Evolutionary conservation across 306 rosid species (phyloP), one percentile per base, ranked within the genome.

Genomic region (Quercus rubra): DNA sequence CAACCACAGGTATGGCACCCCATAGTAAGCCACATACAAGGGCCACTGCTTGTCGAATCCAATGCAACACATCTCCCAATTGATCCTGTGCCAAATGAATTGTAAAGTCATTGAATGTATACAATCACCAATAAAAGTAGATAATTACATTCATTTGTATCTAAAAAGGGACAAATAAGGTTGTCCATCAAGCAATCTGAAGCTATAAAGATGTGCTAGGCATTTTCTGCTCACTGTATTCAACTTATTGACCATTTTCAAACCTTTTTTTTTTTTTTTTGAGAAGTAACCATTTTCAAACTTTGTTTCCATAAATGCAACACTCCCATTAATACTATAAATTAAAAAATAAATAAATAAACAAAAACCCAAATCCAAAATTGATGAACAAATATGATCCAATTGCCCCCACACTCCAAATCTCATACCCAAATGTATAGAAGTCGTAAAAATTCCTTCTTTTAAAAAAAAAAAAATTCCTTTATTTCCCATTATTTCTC

Each of bases 21-120:
- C 97, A 96, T 38, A 93, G 81, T 38, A 96, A 76, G 70, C 99
- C 99, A 62, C 90, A 90, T 15, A 66, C 68, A 63, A 96, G 88
- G 78, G 92, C 98, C 31, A 93, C 82, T 6, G 49, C 87, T 83
- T 96, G 99, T 86, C 99, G 92, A 82, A 96, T 90, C 99, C 99
- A 93, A 83, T 96, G 99, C 89, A 96, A 89, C 19, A 96, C 96
- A 73, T 96, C 99, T 68, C 99, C 98, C 82, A 96, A 75, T 88
- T 96, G 98, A 84, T 96, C 99, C 99, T 96, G 76, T 78, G 74
- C 51, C 33, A 57, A 64, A 38, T 43, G 12, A 5, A 74, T 8
- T 43, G 28, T 14, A 21, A 67, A 19, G 52, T 35, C 1, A 19
- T 67, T 19, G 17, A 6, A 14, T 23, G 70, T 8, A 13, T 27